Percentiles rank a stretch among this genome's conserved stretches.
Conservation (phyloP, 1,139 yeast species). For the Sugiyamaella castrensis region DNA sequence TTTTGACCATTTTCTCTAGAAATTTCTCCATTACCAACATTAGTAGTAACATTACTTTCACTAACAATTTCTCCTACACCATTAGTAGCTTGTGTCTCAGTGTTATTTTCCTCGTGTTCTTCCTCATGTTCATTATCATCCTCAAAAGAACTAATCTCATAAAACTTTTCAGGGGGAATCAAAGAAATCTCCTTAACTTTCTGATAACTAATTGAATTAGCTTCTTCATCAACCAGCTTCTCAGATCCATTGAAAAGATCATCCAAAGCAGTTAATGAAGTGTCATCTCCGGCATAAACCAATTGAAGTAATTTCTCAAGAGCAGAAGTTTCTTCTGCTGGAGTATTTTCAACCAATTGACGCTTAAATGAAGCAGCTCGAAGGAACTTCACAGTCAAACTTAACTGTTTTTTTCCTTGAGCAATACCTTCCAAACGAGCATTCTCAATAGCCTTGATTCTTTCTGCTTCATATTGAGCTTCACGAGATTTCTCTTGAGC, state of each 20-base stretch:
- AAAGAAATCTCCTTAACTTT: conserved; percentile 26
- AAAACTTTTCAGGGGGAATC: conserved; percentile 25
- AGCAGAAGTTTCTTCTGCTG: conserved; percentile 31
- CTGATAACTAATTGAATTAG: conserved; percentile 25
- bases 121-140: conserved; percentile 10
- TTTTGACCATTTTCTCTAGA: conserved; percentile 1
- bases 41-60: not conserved
- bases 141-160: conserved; percentile 19
- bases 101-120: conserved; percentile 10
- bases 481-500: conserved; percentile 17
- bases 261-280: conserved; percentile 35
- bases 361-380: conserved; percentile 38
- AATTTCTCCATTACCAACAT: not conserved
- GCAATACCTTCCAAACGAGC: conserved; percentile 27
- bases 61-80: not conserved
- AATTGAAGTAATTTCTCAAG: conserved; percentile 34
- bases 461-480: conserved; percentile 19
- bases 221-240: conserved; percentile 29
- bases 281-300: conserved; percentile 37
- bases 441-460: conserved; percentile 14
- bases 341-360: conserved; percentile 26
- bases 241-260: conserved; percentile 31
- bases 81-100: not conserved
- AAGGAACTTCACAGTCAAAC: conserved; percentile 33
- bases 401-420: conserved; percentile 28